phyloP scores from a whole-genome alignment of 1,284 basidiomycete species.

The Heterobasidion irregulare region DNA sequence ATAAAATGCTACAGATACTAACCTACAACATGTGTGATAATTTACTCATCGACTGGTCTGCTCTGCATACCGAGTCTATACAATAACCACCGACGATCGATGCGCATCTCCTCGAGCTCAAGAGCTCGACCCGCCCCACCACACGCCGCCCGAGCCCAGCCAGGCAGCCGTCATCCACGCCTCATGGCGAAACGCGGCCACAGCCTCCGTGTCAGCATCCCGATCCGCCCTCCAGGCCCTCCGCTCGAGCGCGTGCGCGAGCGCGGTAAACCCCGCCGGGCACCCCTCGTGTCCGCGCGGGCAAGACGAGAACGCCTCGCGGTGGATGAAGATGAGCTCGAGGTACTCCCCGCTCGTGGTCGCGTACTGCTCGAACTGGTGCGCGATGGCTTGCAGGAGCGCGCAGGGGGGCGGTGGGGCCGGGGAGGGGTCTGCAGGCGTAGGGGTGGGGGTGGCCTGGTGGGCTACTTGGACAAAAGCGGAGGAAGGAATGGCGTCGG shows the following conservation, averaged over 20 bases:
- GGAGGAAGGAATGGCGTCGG: constrained; percentile 20
- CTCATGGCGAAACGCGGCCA: constrained; percentile 48
- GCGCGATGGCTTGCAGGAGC: constrained; percentile 53
- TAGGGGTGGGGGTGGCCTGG: background rate
- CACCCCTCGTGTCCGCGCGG: constrained; percentile 55
- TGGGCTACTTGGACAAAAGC: too few species aligned
- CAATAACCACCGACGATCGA: too few species aligned
- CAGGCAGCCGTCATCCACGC: constrained; percentile 45
- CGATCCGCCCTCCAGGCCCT: constrained; percentile 56
- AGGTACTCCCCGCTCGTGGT: constrained; percentile 67
- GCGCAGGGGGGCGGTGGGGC: constrained; percentile 23
- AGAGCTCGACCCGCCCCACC: constrained; percentile 6
- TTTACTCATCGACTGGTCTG: too few species aligned
- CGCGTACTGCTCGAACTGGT: constrained; percentile 23
- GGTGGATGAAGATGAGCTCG: constrained; percentile 67
- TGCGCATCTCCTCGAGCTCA: too few species aligned
- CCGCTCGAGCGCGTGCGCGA: constrained; percentile 51
- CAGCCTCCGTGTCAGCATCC: constrained; percentile 60
- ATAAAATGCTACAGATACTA: too few species aligned
- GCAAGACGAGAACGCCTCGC: constrained; percentile 51
- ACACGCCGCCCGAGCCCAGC: constrained; percentile 11
- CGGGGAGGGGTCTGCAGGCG: background rate
- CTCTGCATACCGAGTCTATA: too few species aligned
- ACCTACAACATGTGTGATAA: too few species aligned
- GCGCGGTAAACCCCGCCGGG: constrained; percentile 50